Conservation (phyloP, 2,329 filamentous ascomycete species). For the Westerdykella aurantiaca region DNA sequence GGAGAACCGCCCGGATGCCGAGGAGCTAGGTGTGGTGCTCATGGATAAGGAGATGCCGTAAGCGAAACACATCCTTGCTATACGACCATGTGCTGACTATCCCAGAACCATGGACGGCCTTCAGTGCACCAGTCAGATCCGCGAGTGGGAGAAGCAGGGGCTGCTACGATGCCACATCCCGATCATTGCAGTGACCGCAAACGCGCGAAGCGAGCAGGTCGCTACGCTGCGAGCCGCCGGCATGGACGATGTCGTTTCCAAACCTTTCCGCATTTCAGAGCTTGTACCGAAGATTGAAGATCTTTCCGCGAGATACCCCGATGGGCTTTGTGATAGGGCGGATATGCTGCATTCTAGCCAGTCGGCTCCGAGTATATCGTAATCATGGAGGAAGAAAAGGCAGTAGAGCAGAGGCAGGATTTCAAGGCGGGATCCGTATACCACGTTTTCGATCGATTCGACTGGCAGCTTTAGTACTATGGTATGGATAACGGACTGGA, state of each 20-base stretch:
- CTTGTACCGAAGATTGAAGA: constrained; percentile 49
- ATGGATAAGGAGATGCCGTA: constrained; percentile 40
- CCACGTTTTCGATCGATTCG: too few relatives aligned
- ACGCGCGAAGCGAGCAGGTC: constrained; percentile 39
- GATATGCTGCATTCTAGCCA: not conserved
- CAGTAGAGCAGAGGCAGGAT: too few relatives aligned
- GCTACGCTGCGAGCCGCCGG: constrained; percentile 33
- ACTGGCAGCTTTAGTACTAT: too few relatives aligned
- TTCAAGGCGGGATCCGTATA: too few relatives aligned
- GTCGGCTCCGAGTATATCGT: not conserved
- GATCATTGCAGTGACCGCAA: constrained; percentile 41
- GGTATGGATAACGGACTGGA: too few relatives aligned
- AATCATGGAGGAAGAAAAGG: too few relatives aligned
- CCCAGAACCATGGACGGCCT: constrained; percentile 37
- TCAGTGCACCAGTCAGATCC: constrained; percentile 34
- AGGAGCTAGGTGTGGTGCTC: constrained; percentile 30
- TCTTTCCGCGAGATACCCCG: constrained; percentile 26
- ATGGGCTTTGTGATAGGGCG: not conserved
- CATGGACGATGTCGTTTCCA: constrained; percentile 47
- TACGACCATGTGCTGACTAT: not conserved
- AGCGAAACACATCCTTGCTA: not conserved
- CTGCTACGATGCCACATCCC: constrained; percentile 33
- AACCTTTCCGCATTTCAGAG: constrained; percentile 48
- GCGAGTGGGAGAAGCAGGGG: constrained; percentile 33
- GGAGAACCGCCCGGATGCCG: constrained; percentile 18